Percentiles rank a stretch among this genome's conserved stretches.
phyloP scores from a whole-genome alignment of 2,329 filamentous ascomycete species.

The Cercospora janseana region DNA sequence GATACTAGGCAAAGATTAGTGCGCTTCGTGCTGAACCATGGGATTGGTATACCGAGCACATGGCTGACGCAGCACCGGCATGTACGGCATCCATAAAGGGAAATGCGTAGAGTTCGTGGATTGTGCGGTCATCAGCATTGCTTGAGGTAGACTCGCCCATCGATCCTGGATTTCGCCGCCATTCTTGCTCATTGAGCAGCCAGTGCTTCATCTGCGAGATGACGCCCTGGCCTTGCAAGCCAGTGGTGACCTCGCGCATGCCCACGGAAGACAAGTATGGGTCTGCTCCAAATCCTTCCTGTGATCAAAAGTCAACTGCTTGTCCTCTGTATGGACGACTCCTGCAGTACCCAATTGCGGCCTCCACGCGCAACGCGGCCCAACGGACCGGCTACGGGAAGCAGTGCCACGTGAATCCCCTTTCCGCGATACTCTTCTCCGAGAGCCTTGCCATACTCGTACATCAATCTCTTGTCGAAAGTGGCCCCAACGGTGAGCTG shows the following conservation, averaged over 20 bases:
- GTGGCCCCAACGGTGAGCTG: constrained; percentile 60
- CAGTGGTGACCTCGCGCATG: constrained; percentile 52
- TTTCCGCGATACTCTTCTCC: constrained; percentile 43
- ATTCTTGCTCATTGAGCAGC: constrained; percentile 60
- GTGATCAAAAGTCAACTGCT: not conserved
- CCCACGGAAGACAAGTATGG: constrained; percentile 58
- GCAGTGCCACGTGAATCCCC: constrained; percentile 48
- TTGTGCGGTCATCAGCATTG: constrained; percentile 62
- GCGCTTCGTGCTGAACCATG: too few species aligned
- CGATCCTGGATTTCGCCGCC: constrained; percentile 40
- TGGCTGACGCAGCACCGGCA: constrained; percentile 50
- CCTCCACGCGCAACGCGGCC: constrained; percentile 32
- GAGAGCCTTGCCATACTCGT: constrained; percentile 53
- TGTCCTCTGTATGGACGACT: not conserved
- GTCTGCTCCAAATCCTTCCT: constrained; percentile 61
- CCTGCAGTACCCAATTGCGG: constrained; percentile 43
- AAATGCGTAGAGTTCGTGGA: constrained; percentile 44
- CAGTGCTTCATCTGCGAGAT: constrained; percentile 51
- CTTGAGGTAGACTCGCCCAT: constrained; percentile 44
- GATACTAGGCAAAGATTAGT: constrained; percentile 46
- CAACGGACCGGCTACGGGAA: constrained; percentile 65
- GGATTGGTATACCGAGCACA: constrained; percentile 49
- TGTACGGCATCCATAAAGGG: constrained; percentile 54
- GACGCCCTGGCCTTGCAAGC: constrained; percentile 46
- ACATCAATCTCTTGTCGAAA: constrained; percentile 57